These are phyloP conservation scores for Blastocystis sp. DNA, from an alignment of 352 stramenopile genomes.

Conservation along the genomic window DNA sequence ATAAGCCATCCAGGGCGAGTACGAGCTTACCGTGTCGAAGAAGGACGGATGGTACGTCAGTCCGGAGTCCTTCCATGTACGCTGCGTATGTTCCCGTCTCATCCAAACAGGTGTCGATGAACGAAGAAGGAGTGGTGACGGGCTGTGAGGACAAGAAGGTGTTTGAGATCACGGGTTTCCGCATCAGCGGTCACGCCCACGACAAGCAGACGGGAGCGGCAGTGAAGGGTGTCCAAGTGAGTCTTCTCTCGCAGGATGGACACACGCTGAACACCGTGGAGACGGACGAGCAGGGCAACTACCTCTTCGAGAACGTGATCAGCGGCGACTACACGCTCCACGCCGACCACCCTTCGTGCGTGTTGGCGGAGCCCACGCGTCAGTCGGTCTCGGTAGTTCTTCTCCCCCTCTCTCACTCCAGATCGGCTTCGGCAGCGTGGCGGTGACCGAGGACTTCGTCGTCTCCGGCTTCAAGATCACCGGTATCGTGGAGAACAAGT, in stretches of 20 bases:
- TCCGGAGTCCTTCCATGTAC: neutral
- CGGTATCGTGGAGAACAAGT: neutral
- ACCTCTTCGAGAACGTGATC: neutral
- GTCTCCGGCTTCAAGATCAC: slow-evolving; percentile 9
- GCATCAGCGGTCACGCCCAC: neutral
- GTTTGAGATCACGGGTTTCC: slow-evolving; percentile 42
- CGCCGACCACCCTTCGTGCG: slow-evolving; percentile 23
- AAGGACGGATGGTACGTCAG: slow-evolving; percentile 11
- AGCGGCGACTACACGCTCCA: neutral
- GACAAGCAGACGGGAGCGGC: neutral
- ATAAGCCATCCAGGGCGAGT: neutral
- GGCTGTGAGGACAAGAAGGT: slow-evolving; percentile 9
- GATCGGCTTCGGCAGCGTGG: neutral
- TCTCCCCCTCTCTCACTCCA: neutral
- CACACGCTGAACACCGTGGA: neutral
- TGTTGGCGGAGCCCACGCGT: neutral
- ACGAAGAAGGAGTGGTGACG: neutral
- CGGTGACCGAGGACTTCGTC: neutral
- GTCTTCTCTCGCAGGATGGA: neutral
- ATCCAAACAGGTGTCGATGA: neutral
- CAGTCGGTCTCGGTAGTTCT: neutral
- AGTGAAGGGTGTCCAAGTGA: neutral
- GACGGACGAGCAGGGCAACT: neutral
- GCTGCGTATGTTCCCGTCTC: neutral
- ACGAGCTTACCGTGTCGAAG: neutral